Base-by-base conservation (phyloP, 2,329 filamentous ascomycete species). In the Fusarium heterosporum region DNA sequence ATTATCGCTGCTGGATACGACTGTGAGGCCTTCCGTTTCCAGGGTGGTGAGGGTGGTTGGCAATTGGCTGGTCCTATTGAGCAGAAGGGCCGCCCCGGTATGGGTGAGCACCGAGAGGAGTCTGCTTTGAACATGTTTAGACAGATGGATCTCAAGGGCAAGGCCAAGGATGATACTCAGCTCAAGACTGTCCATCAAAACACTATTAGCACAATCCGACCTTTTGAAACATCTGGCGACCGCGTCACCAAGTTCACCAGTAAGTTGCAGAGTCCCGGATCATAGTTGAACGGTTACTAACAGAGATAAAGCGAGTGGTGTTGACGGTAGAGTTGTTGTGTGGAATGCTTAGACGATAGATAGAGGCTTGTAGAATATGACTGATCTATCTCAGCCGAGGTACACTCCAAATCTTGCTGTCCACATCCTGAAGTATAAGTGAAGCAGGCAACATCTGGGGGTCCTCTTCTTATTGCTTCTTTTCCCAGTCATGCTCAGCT, bases 61-160 rank as follows among this genome's bases (percentile, higher is more conserved):
- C 87, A 93, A 75, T 82, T 97, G 36, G 87, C 86, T 34, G 94
- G 93, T 30, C 90, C 92, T 6, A 82, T 98, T 63, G 94, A 97
- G 81, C 83, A 83, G 47, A 93, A 94, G 80, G 84, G 87, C 48
- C 82, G 85, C 7, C 83, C 85, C 28, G 90, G 87, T 40, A 78
- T 84, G 55, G 89, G 85, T 58, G 86, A 87, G 55, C 82, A 83
- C 60, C 86, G 91, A 30, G 96, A 98, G 80, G 96, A 98, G 78
- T 96, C 92, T 68, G 96, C 96, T 25, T 83, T 97, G 78, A 97
- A 98, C 80, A 97, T 98, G 93, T 99, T 99, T 83, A 89, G 89
- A 74, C 94, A 97, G 83, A 98, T 99, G 96, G 96, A 99, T 79
- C 85, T 99, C 69, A 97, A 96, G 85, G 96, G 96, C 65, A 97